Evolutionary conservation across 2,329 filamentous ascomycete genomes (phyloP), one percentile per base, ranked within the genome.

Genomic region (Cephalotrichum gorgonifer): DNA sequence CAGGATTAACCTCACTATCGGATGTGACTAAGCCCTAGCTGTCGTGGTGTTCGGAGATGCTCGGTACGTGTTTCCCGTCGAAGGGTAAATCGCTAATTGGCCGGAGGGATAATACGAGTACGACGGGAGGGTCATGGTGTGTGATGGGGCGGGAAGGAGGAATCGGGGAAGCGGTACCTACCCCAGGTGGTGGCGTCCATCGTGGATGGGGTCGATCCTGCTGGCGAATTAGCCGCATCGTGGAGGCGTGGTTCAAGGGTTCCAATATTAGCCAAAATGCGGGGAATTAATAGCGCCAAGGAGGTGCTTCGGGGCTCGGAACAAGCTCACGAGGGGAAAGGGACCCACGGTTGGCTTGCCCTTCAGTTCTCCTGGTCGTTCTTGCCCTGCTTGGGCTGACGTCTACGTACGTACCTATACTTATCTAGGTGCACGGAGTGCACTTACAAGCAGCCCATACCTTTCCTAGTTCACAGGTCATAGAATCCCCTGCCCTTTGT

Each of bases 181-280:
- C n/a, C n/a, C n/a, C n/a, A n/a, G n/a, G n/a, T n/a, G n/a, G n/a
- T n/a, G n/a, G n/a, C n/a, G n/a, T n/a, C n/a, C n/a, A n/a, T n/a
- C n/a, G n/a, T n/a, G 17, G n/a, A 20, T 39, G 17, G n/a, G n/a
- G n/a, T n/a, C n/a, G 17, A 22, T 20, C 35, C 9, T 17, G n/a
- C 7, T 6, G n/a, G n/a, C n/a, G n/a, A n/a, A 22, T 39, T 39
- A 39, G 35, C 35, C 35, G 23, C 46, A 26, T 38, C 27, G 39
- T 31, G 46, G n/a, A n/a, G n/a, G 35, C 12, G 26, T 20, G 9
- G 9, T n/a, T 12, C 23, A 8, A 23, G 33, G 27, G n/a, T 33
- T 43, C 44, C 42, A 48, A 35, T 43, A 52, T 54, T 51, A 50
- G 51, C 47, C 51, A 50, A 44, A 53, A 52, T 49, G 52, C 52